phyloP scores from a whole-genome alignment of 2,329 filamentous ascomycete genomes.

The Sphaerostilbella broomeana region DNA sequence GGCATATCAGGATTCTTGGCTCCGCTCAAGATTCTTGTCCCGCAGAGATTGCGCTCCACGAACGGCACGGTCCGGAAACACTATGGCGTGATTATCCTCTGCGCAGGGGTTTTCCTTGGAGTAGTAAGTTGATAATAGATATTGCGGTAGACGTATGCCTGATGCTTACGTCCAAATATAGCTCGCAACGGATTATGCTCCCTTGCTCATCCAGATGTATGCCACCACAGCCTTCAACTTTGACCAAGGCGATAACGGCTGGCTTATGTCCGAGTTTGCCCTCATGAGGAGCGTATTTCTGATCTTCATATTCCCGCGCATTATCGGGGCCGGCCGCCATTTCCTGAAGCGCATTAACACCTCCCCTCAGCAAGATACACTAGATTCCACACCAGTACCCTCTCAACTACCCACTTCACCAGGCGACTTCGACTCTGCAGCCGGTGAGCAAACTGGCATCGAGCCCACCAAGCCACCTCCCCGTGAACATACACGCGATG shows the following conservation, averaged over 20 bases:
- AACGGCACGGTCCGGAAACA: conserved; percentile 48
- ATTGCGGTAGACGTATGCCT: no score
- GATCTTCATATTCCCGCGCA: conserved; percentile 46
- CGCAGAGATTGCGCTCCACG: conserved; percentile 45
- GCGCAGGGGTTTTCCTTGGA: conserved; percentile 58
- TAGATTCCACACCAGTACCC: conserved; percentile 1
- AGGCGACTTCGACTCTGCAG: conserved; percentile 35
- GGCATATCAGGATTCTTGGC: conserved; percentile 52
- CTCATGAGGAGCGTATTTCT: conserved; percentile 50
- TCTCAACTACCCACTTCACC: conserved; percentile 30
- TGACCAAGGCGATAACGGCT: conserved; percentile 48
- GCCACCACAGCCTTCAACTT: conserved; percentile 50
- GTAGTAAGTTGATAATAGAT: conserved; percentile 48
- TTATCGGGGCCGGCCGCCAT: conserved; percentile 41
- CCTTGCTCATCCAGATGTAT: conserved; percentile 54
- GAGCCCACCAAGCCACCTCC: conserved; percentile 35
- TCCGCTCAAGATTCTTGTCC: conserved; percentile 54
- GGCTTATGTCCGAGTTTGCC: conserved; percentile 50
- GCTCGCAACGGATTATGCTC: conserved; percentile 62
- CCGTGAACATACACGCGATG: conserved; percentile 34
- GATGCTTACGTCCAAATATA: no score
- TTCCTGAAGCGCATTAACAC: conserved; percentile 6
- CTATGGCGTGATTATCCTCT: conserved; percentile 58
- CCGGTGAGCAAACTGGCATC: conserved; percentile 34
- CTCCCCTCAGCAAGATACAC: neutral